Conservation (phyloP, 352 stramenopile genomes). For the Aphanomyces astaci region DNA sequence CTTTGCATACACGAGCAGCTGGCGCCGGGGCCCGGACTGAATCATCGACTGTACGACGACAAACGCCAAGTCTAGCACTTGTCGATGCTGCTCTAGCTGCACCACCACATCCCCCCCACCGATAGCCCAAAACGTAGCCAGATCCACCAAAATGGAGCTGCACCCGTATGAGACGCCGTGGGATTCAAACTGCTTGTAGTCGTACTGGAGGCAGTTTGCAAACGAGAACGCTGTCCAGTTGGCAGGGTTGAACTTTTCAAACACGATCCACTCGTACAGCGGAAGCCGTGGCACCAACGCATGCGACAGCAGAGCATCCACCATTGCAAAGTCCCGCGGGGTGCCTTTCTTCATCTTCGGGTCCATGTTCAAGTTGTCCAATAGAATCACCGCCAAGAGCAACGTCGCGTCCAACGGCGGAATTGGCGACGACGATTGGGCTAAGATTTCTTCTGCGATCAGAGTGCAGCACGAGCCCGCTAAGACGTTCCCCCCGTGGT, state of each 20-base stretch:
- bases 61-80: slow-evolving; percentile 33
- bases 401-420: slow-evolving; percentile 50
- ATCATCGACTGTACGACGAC: slow-evolving; percentile 67
- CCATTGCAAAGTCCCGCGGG: slow-evolving; percentile 39
- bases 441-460: slow-evolving; percentile 54
- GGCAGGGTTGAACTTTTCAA: slow-evolving; percentile 51
- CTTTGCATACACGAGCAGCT: slow-evolving; percentile 59
- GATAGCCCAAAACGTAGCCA: slow-evolving; percentile 44
- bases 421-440: background rate
- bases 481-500: slow-evolving; percentile 42
- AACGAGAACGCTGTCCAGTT: slow-evolving; percentile 62
- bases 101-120: slow-evolving; percentile 31
- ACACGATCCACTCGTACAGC: slow-evolving; percentile 61
- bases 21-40: slow-evolving; percentile 37
- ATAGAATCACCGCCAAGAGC: slow-evolving; percentile 65
- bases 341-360: slow-evolving; percentile 71
- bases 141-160: slow-evolving; percentile 50
- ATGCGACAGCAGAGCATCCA: slow-evolving; percentile 34
- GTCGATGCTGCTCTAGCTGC: slow-evolving; percentile 29
- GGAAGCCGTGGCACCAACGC: slow-evolving; percentile 37
- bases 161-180: slow-evolving; percentile 35
- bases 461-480: slow-evolving; percentile 70
- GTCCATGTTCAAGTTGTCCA: slow-evolving; percentile 76
- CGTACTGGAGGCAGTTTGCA: slow-evolving; percentile 56
- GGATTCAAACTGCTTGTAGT: slow-evolving; percentile 73